Conservation (phyloP, 106 monocot genomes). For the Allium fistulosum region DNA sequence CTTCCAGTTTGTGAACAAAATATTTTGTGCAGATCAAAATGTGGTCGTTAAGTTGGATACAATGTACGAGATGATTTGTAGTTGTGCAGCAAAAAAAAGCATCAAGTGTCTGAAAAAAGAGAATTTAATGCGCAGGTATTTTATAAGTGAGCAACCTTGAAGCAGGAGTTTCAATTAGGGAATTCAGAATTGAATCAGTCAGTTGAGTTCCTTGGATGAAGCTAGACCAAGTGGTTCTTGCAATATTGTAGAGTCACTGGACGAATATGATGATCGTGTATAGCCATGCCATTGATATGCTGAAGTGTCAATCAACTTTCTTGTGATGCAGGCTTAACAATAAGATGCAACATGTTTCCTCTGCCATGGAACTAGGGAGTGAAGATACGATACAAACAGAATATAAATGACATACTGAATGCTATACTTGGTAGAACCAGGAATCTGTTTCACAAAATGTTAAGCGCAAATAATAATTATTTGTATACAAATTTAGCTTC, state of each 20-base stretch:
- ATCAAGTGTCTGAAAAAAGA: not conserved
- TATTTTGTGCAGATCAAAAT: constrained; percentile 57
- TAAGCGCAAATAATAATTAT: no score
- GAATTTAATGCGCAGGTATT: not conserved
- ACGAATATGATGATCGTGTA: constrained; percentile 30
- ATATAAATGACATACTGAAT: no score
- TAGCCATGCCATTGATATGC: constrained; percentile 93
- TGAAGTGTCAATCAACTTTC: constrained; percentile 87
- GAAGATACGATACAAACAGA: not conserved
- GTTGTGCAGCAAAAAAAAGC: not conserved
- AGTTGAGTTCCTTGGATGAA: constrained; percentile 80
- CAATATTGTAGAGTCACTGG: constrained; percentile 32
- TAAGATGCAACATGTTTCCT: constrained; percentile 87
- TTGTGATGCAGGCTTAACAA: constrained; percentile 91
- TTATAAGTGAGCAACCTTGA: constrained; percentile 43
- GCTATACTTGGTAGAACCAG: no score
- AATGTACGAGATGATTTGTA: constrained; percentile 18
- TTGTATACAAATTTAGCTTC: not conserved
- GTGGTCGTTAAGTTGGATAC: constrained; percentile 57
- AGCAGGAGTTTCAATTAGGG: constrained; percentile 72
- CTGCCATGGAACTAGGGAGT: constrained; percentile 20
- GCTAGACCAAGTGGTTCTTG: constrained; percentile 62
- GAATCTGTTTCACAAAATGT: no score
- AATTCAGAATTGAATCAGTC: constrained; percentile 44
- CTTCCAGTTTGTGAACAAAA: no score